A percentile compares a stretch with the other conserved stretches of the same genome.
Conservation (phyloP, 208 protist genomes). For the Leishmania guyanensis region DNA sequence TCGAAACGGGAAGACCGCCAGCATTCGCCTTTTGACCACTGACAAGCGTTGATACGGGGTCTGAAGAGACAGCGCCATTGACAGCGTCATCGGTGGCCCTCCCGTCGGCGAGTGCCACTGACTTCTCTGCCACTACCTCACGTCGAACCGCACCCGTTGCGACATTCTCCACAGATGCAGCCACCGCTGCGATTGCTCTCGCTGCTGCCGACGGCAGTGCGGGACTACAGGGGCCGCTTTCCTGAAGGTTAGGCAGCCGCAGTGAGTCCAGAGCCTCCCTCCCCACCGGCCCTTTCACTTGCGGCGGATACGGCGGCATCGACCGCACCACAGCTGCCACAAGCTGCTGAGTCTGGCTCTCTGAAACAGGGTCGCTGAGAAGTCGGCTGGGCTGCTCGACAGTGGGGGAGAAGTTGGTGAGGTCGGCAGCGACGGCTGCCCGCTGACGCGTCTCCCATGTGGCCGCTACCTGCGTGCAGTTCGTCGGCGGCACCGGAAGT, state of each 20-base stretch:
- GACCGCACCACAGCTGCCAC: neutral
- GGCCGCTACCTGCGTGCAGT: slow-evolving; percentile 14
- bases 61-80: neutral
- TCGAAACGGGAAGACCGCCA: too few relatives aligned
- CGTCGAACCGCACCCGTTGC: too few relatives aligned
- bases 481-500: slow-evolving; percentile 14
- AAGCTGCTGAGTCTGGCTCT: neutral
- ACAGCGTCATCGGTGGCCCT: neutral
- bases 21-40: neutral
- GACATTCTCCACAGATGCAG: neutral
- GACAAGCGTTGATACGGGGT: neutral
- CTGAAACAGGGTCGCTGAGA: neutral
- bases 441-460: slow-evolving; percentile 10
- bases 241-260: slow-evolving; percentile 19
- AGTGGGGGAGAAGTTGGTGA: too few relatives aligned
- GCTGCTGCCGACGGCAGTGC: neutral
- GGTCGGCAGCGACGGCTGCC: neutral
- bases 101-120: neutral
- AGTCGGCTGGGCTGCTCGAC: neutral
- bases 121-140: neutral
- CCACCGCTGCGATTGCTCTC: neutral
- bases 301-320: slow-evolving; percentile 12
- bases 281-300: slow-evolving; percentile 18
- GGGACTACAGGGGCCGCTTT: neutral
- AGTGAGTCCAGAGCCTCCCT: slow-evolving; percentile 15